Base-by-base conservation (phyloP, 225 moss, liverwort and hornwort species). In the Lunularia cruciata region DNA sequence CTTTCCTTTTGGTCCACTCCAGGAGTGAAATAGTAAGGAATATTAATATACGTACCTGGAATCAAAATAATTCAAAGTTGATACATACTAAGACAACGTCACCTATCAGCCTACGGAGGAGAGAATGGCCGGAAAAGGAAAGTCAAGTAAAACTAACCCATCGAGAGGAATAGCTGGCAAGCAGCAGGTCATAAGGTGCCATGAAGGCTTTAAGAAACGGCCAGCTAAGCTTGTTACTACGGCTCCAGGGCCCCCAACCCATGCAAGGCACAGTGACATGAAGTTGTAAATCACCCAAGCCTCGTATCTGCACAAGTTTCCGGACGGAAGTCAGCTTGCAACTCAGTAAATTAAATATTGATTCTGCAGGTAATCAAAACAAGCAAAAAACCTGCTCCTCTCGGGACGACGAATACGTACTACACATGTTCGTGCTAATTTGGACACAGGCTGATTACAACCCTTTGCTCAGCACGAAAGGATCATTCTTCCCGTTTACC, bases 261-360 rank as follows among this genome's bases (percentile, higher is more conserved):
- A 96, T 0, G 92, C 95, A 67, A 96, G 84, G 63, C 90, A 92
- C 53, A 96, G 76, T 25, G 95, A 96, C 73, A 92, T 34, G 62
- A 96, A 96, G 75, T 96, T 96, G 78, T 96, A 96, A 39, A 92
- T 92, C 55, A 96, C 92, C 95, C 95, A 96, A 4, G 95, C 92
- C 45, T 92, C 95, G 52, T 96, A 96, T 77, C 91, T 95, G 87
- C 64, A 81, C 16, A 39, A 60, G 31, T 65, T 48, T 28, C 8
- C 27, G 23, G 19, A 63, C 16, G 13, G 26, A 63, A 49, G 43
- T 42, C 31, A 43, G 15, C 23, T 63, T 20, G 3, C 6, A 15
- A 13, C 15, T 10, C 15, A 13, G 12, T 16, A 47, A 26, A 45
- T 8, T n/a, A 26, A 55, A 26, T 25, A 55, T 8, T 26, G 4